Conservation (phyloP, 768 basidiomycete species). For the Serendipita vermifera region DNA sequence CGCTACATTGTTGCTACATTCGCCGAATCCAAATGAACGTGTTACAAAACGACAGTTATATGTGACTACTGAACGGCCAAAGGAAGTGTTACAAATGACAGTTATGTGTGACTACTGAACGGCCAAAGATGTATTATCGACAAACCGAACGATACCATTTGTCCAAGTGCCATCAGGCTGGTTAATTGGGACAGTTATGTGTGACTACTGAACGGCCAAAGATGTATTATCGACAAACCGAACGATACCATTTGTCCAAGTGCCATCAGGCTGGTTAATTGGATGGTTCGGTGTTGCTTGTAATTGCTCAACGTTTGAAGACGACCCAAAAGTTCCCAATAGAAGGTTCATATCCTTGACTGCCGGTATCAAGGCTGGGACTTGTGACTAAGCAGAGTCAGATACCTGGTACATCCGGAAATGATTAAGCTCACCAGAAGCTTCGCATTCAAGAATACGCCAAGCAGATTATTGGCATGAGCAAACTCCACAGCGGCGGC, state of each 20-base stretch:
- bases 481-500: constrained; percentile 89
- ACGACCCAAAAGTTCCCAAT: constrained; percentile 66
- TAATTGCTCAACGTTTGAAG: constrained; percentile 29
- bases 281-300: neutral
- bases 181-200: no score
- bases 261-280: neutral
- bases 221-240: constrained; percentile 3
- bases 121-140: constrained; percentile 1
- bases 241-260: neutral
- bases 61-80: no score
- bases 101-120: neutral
- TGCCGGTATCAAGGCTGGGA: constrained; percentile 79
- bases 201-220: neutral
- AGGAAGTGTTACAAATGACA: no score
- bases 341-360: constrained; percentile 82
- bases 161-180: no score
- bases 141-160: neutral
- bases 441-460: constrained; percentile 76
- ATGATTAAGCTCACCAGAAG: constrained; percentile 52
- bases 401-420: constrained; percentile 6
- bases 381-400: constrained; percentile 45
- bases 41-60: no score
- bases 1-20: no score
- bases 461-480: constrained; percentile 81
- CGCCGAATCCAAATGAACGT: no score